Base-by-base conservation (phyloP, 169 alveolate genomes). In the Babesia bovis region DNA sequence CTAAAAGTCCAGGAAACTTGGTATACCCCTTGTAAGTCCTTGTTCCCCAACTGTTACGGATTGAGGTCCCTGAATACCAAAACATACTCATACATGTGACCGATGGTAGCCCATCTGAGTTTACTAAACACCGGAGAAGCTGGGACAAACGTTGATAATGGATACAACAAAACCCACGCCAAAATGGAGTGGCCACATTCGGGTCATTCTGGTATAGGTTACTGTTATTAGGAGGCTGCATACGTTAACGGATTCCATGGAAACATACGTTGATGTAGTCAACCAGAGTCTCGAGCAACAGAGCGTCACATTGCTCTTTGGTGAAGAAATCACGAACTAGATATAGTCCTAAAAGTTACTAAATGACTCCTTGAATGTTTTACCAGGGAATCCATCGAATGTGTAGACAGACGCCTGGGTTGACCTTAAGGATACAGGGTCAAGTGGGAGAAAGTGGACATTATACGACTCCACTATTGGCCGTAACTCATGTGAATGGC, bases 171-270 rank as follows among this genome's bases (percentile, higher is more conserved):
- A 38, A 61, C 77, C 13, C 10, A 32, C 77, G 84, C 88, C 88
- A 78, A 5, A 81, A 35, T 3, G 78, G 78, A 32, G 66, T 33
- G 21, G 74, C 15, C 33, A 70, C 35, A 33, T 55, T 51, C 12
- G 72, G 45, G 50, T 81, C 66, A 57, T 38, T 36, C 36, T 50
- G 59, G 35, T 26, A 53, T 7, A 81, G 53, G 65, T 81, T 81
- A 58, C 85, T 81, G 58, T 70, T 81, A 77, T 35, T 81, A 17
- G 88, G 88, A 4, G 88, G 88, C 87, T 79, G 73, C 19, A 42
- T 2, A 23, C n/a, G 50, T 35, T 19, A 33, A 26, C 28, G 12
- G 25, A 32, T 4, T 6, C 1, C 32, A 26, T 19, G 28, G 4
- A 10, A 17, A 19, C 83, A 25, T 13, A 79, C 87, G 32, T 81